Percentiles rank a stretch among this genome's conserved stretches.
phyloP scores from a whole-genome alignment of 78 protist species.

The Tieghemostelium lacteum region DNA sequence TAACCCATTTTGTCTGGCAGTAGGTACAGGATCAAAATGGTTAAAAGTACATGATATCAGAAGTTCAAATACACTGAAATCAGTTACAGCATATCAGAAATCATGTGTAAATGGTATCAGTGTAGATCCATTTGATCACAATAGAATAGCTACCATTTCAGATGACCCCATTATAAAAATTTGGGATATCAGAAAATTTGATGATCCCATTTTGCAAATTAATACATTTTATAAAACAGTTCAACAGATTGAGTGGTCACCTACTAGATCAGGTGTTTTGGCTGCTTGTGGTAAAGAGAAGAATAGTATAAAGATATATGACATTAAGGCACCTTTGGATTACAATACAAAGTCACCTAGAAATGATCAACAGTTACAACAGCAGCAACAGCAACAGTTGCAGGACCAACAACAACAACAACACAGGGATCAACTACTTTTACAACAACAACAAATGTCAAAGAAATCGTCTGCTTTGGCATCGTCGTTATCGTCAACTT shows the following conservation, averaged over 20 bases:
- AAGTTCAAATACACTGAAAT: conserved; percentile 44
- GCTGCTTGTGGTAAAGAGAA: conserved; percentile 73
- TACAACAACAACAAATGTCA: not conserved
- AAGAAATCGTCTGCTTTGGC: too few relatives aligned
- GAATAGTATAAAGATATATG: conserved; percentile 54
- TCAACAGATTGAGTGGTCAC: conserved; percentile 84
- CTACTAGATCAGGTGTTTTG: conserved; percentile 75
- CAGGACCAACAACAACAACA: too few relatives aligned
- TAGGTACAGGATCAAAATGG: conserved; percentile 80
- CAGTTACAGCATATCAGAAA: conserved; percentile 66
- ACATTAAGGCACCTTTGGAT: conserved; percentile 59
- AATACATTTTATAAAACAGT: conserved; percentile 68
- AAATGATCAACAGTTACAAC: not conserved
- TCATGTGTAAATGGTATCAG: conserved; percentile 63
- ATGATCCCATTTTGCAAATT: conserved; percentile 63
- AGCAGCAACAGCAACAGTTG: not conserved
- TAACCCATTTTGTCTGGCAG: conserved; percentile 43
- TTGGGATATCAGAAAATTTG: conserved; percentile 79
- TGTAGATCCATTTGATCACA: conserved; percentile 75
- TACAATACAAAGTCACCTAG: conserved; percentile 32
- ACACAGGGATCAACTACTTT: not conserved
- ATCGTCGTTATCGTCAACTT: too few relatives aligned
- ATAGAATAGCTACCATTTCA: conserved; percentile 67
- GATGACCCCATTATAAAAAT: conserved; percentile 74
- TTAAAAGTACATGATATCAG: conserved; percentile 71